Conservation (phyloP, 2,329 filamentous ascomycete species). For the Penicillium hordei region DNA sequence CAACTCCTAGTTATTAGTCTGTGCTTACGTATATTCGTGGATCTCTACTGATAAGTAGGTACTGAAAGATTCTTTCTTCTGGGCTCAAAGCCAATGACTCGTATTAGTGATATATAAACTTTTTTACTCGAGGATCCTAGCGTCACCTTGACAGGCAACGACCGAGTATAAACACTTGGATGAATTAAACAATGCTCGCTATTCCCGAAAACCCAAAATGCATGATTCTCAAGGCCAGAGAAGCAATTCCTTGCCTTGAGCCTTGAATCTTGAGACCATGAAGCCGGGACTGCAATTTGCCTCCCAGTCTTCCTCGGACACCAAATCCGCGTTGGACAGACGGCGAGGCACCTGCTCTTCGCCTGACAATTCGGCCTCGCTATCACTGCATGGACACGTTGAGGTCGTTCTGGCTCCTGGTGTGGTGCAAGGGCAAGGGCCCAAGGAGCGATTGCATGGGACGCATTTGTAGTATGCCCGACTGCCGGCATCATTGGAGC, state of each 20-base stretch:
- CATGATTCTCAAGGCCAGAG: background rate
- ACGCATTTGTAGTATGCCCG: background rate
- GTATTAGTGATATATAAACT: background rate
- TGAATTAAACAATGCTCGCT: background rate
- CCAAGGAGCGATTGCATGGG: background rate
- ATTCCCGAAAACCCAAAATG: background rate
- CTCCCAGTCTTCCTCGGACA: background rate
- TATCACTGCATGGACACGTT: background rate
- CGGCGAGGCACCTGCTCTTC: background rate
- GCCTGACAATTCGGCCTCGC: background rate
- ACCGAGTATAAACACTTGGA: background rate
- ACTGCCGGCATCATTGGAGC: background rate
- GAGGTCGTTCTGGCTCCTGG: background rate
- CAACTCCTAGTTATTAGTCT: background rate
- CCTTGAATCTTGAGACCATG: background rate
- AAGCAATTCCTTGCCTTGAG: background rate
- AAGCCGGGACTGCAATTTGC: background rate
- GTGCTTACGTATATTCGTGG: background rate
- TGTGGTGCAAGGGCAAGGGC: background rate
- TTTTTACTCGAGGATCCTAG: background rate
- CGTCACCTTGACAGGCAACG: background rate
- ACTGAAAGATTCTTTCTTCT: background rate
- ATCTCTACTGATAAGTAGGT: too few species aligned
- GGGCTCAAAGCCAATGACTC: background rate
- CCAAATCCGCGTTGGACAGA: background rate